Percentiles rank a stretch among this genome's conserved stretches.
phyloP scores from a whole-genome alignment of 1,284 basidiomycete species.

The Porogramme epimiltina region DNA sequence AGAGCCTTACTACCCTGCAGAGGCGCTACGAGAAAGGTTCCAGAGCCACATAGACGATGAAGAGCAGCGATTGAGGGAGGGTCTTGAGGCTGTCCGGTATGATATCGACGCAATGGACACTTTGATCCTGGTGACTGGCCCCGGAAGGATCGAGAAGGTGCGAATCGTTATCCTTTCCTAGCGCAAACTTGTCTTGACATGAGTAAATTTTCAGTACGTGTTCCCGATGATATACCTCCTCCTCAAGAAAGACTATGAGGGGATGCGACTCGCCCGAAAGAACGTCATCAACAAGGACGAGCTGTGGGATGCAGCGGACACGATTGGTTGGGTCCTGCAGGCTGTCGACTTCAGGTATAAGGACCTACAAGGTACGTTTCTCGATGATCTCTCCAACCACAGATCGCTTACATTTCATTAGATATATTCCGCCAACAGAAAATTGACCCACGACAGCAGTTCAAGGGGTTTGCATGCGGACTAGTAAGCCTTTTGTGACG shows the following conservation, averaged over 20 bases:
- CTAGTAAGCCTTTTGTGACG: background rate
- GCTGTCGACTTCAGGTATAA: conserved; percentile 17
- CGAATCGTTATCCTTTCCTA: background rate
- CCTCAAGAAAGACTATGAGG: conserved; percentile 20
- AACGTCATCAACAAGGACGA: conserved; percentile 19
- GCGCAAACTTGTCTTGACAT: too few relatives aligned
- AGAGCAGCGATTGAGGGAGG: conserved; percentile 26
- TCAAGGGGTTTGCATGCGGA: conserved; percentile 31
- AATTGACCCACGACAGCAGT: conserved; percentile 28
- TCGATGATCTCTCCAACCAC: background rate
- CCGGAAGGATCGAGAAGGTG: conserved; percentile 24
- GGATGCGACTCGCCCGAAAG: conserved; percentile 16
- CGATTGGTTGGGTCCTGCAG: conserved; percentile 17
- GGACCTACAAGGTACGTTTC: conserved; percentile 18
- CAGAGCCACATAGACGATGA: conserved; percentile 23
- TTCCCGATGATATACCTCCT: conserved; percentile 24
- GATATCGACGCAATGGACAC: conserved; percentile 17
- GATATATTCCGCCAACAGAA: conserved; percentile 39
- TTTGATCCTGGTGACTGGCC: background rate
- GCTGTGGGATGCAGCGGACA: conserved; percentile 29
- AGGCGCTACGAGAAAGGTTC: conserved; percentile 18
- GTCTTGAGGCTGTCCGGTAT: conserved; percentile 14
- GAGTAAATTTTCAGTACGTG: conserved; percentile 31
- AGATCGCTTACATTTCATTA: conserved; percentile 11
- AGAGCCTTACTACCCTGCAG: background rate